phyloP scores from a whole-genome alignment of 1,139 yeast species.

The Yamadazyma triangularis region DNA sequence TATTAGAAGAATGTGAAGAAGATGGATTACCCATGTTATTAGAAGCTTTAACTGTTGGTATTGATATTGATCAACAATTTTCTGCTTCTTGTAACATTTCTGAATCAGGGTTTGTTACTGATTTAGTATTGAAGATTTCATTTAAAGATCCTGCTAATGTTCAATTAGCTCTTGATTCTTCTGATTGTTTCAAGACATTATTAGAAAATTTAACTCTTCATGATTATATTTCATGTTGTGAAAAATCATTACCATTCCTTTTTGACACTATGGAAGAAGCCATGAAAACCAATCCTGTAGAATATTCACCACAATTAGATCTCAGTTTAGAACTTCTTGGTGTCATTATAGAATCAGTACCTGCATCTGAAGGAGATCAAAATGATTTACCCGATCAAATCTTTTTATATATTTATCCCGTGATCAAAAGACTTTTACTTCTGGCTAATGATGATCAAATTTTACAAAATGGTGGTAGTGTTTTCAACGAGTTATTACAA shows the following conservation, averaged over 20 bases:
- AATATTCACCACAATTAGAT: constrained; percentile 56
- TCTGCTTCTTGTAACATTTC: constrained; percentile 24
- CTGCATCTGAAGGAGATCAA: constrained; percentile 26
- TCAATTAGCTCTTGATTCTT: constrained; percentile 61
- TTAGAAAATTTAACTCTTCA: constrained; percentile 42
- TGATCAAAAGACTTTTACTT: constrained; percentile 47
- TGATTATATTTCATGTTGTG: constrained; percentile 46
- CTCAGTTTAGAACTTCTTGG: constrained; percentile 65
- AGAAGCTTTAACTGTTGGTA: constrained; percentile 61
- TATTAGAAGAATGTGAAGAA: constrained; percentile 68
- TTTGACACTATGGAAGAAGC: constrained; percentile 28
- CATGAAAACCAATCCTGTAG: constrained; percentile 17
- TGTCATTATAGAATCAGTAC: constrained; percentile 46
- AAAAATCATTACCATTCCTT: constrained; percentile 50
- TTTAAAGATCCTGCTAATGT: constrained; percentile 73
- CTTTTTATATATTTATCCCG: constrained; percentile 48
- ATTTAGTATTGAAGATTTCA: constrained; percentile 59
- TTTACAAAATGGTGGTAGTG: constrained; percentile 74
- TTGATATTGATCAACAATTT: constrained; percentile 38
- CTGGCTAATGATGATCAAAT: constrained; percentile 71
- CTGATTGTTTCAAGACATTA: constrained; percentile 55
- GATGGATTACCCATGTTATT: constrained; percentile 75
- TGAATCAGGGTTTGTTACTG: constrained; percentile 31
- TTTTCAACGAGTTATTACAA: constrained; percentile 58
- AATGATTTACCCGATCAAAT: constrained; percentile 44